Base-by-base conservation (phyloP, 2,329 filamentous ascomycete genomes). In the Metarhizium brunneum region DNA sequence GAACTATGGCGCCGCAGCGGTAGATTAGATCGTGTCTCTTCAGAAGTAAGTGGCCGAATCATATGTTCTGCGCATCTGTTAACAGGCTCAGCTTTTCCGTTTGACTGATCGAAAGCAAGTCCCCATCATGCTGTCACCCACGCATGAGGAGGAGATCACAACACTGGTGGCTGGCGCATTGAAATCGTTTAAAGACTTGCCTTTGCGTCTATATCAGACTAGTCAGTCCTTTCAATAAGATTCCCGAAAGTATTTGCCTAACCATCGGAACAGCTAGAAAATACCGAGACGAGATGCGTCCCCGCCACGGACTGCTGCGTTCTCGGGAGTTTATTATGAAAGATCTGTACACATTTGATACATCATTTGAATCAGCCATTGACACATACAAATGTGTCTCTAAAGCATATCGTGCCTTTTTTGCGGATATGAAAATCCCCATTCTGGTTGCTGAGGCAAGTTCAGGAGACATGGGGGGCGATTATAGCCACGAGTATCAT, bases 301-400 rank as follows among this genome's bases (percentile, higher is more conserved):
- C 94, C 20, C 83, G 94, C 36, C 89, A 95, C 63, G 94, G 94
- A 13, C 77, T 99, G 2, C 76, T 99, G 8, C 85, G 94, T 10
- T 88, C 90, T 1, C 85, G 91, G 58, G 94, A 99, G 66, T 99
- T 99, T 64, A 73, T 90, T 62, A 99, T 99, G 94, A 99, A 99
- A 71, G 94, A 99, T 69, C 80, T 99, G 1, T 99, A 99, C 69
- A 96, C 92, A 0, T 99, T 99, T 66, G 94, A 99, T 66, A 73
- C 79, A 40, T 86, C 79, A 4, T 68, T 77, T 0, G 72, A 81
- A 30, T 74, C 81, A n/a, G 92, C 92, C 1, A 74, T 92, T n/a
- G 72, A 81, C 52, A 96, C 92, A 0, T 99, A 99, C 63, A 71
- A 82, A 6, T 73, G 84, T 47, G 90, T 96, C 2, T 83, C 87